These are phyloP conservation scores for Blastobotrys illinoisensis DNA, from an alignment of 1,139 yeast genomes.

Conservation along the genomic window DNA sequence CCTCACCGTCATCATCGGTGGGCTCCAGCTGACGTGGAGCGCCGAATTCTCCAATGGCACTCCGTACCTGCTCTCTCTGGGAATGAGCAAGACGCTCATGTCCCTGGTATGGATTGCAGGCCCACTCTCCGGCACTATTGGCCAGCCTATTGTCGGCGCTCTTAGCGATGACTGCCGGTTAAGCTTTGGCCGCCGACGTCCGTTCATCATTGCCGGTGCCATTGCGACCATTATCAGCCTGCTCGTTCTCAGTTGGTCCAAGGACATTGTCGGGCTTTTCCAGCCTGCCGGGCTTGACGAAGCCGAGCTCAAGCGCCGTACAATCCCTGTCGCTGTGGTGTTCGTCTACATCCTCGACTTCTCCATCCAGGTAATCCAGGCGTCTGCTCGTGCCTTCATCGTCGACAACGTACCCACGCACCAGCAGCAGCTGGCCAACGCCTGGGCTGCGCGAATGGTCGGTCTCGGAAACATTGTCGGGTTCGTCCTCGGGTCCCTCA, in stretches of 20 bases:
- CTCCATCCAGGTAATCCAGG: constrained; percentile 52
- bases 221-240: constrained; percentile 42
- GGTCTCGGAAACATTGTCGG: constrained; percentile 53
- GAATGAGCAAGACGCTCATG: constrained; percentile 47
- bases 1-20: constrained; percentile 46
- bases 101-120: constrained; percentile 61
- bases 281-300: constrained; percentile 23
- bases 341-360: constrained; percentile 51
- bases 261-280: constrained; percentile 30
- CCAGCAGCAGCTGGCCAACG: constrained; percentile 55
- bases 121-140: constrained; percentile 56
- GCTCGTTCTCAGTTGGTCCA: constrained; percentile 43
- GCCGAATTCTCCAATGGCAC: constrained; percentile 52
- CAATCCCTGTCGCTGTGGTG: constrained; percentile 44
- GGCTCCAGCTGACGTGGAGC: constrained; percentile 50
- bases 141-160: constrained; percentile 56
- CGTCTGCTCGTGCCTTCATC: constrained; percentile 51
- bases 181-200: constrained; percentile 46
- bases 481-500: constrained; percentile 43
- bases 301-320: constrained; percentile 33
- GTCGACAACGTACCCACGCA: constrained; percentile 51
- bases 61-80: constrained; percentile 45
- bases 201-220: constrained; percentile 49
- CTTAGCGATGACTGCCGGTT: constrained; percentile 46
- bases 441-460: constrained; percentile 70